Evolutionary conservation across 1,284 basidiomycete genomes (phyloP), one percentile per base, ranked within the genome.

Genomic region (Cutaneotrichosporon cavernicola): DNA sequence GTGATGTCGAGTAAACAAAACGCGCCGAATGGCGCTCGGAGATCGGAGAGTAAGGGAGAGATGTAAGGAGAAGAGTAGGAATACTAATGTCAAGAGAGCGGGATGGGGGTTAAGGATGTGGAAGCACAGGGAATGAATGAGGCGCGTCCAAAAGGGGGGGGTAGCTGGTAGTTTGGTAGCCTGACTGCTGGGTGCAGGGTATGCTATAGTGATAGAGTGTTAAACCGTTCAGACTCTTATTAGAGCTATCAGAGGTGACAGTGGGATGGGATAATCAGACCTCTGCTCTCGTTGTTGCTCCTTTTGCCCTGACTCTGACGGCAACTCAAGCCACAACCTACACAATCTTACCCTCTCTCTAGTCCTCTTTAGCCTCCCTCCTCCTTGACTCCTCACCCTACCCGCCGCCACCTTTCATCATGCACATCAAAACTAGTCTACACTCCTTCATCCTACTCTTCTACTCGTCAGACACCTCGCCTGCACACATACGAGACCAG

Each of bases 401-500:
- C 14, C 47, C 9, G 10, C 30, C 21, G 6, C 22, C 21, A 31
- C 30, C 21, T 21, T 47, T 47, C 21, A 13, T 22, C 30, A 16
- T 53, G 30, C 18, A 53, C 18, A 31, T 52, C 50, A n/a, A 32
- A 32, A 50, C 49, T 18, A 31, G 6, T 55, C 34, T 43, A 49
- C 32, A 46, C 18, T n/a, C 1, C 5, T 16, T 40, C 9, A 11
- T 40, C 13, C 38, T 14, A 26, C 38, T 11, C 38, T 14, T 8
- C 49, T 52, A 38, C 36, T 31, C 66, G 0, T 53, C 51, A 34
- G 4, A 31, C 31, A 78, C 70, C 18, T 66, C 56, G 10, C 79
- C 79, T 4, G 73, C 60, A 55, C 75, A 61, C 16, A 80, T 72
- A 40, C 79, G 60, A 4, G 72, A 63, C 76, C 77, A 78, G 63